Conservation (phyloP, 805 yeast genomes). For the Myxozyma vanderwaltii region DNA sequence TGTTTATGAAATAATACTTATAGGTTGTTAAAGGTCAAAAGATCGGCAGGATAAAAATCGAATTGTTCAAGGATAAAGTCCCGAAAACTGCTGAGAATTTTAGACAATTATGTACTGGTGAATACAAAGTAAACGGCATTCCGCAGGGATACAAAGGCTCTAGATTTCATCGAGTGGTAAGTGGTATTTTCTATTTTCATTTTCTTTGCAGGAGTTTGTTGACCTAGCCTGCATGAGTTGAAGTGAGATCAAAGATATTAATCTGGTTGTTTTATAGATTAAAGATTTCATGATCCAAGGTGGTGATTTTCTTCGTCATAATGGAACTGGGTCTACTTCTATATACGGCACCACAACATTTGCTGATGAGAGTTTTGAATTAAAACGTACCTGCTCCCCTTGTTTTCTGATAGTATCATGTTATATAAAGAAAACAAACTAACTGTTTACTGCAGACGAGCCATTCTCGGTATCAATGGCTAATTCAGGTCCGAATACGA, state of each 20-base stretch:
- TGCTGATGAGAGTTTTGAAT: conserved; percentile 49
- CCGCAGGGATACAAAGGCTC: conserved; percentile 51
- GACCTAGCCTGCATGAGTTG: no score
- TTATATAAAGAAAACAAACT: not conserved
- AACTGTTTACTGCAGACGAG: conserved; percentile 33
- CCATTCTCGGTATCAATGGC: conserved; percentile 59
- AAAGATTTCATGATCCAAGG: conserved; percentile 52
- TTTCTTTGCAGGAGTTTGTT: not conserved
- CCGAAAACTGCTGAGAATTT: conserved; percentile 56
- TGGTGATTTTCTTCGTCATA: conserved; percentile 51
- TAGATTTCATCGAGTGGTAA: conserved; percentile 32
- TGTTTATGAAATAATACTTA: not conserved
- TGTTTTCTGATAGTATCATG: not conserved
- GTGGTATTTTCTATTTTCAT: not conserved
- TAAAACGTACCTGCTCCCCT: conserved; percentile 37
- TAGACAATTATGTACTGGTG: conserved; percentile 57
- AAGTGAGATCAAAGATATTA: no score
- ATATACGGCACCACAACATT: conserved; percentile 49
- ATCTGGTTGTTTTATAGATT: conserved; percentile 36
- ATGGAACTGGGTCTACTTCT: conserved; percentile 50
- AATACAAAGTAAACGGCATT: conserved; percentile 43
- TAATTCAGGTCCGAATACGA: conserved; percentile 62
- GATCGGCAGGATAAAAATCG: conserved; percentile 51
- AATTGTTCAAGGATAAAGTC: conserved; percentile 46
- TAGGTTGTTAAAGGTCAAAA: conserved; percentile 34